Percentiles rank a stretch among this genome's conserved stretches.
Evolutionary conservation across 805 yeast genomes (phyloP).

Genomic region (Barnettozyma wickerhamii): DNA sequence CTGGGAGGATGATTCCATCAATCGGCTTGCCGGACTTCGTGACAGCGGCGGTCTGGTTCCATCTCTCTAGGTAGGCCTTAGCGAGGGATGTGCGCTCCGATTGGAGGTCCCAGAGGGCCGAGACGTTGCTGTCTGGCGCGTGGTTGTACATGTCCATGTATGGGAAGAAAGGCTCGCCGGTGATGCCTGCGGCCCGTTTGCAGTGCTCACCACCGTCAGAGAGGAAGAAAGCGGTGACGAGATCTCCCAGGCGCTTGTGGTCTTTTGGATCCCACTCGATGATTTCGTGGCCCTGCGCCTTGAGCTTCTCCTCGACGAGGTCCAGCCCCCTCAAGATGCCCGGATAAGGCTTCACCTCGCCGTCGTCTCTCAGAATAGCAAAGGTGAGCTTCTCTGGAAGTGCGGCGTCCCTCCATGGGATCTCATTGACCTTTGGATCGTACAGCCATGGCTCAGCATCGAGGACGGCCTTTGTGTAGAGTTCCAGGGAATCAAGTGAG

Average conservation of each 20-base stretch:
- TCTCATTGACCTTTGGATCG: constrained; percentile 37
- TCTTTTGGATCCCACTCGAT: constrained; percentile 43
- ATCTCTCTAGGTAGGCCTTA: constrained; percentile 37
- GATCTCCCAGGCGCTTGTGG: constrained; percentile 30
- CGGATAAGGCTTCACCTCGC: constrained; percentile 43
- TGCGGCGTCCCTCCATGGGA: constrained; percentile 38
- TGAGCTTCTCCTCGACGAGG: constrained; percentile 26
- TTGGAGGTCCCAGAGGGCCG: constrained; percentile 41
- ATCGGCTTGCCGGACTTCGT: constrained; percentile 38
- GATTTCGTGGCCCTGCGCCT: constrained; percentile 46
- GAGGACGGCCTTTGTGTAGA: constrained; percentile 28
- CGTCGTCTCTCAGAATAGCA: constrained; percentile 40
- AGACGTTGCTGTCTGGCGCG: constrained; percentile 31
- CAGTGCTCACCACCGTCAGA: constrained; percentile 38
- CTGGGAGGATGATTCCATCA: constrained; percentile 45
- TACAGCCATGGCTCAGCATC: constrained; percentile 37
- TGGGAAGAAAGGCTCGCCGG: constrained; percentile 44
- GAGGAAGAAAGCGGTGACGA: constrained; percentile 32
- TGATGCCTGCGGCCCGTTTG: constrained; percentile 28
- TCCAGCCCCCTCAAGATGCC: constrained; percentile 45
- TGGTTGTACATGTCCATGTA: constrained; percentile 36
- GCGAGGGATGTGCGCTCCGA: constrained; percentile 34
- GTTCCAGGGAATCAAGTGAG: constrained; percentile 34
- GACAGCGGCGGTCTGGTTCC: constrained; percentile 33
- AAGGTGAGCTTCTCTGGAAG: constrained; percentile 36